Evolutionary conservation across 305 asterid species (phyloP).

Genomic region (Fraxinus dipetala): DNA sequence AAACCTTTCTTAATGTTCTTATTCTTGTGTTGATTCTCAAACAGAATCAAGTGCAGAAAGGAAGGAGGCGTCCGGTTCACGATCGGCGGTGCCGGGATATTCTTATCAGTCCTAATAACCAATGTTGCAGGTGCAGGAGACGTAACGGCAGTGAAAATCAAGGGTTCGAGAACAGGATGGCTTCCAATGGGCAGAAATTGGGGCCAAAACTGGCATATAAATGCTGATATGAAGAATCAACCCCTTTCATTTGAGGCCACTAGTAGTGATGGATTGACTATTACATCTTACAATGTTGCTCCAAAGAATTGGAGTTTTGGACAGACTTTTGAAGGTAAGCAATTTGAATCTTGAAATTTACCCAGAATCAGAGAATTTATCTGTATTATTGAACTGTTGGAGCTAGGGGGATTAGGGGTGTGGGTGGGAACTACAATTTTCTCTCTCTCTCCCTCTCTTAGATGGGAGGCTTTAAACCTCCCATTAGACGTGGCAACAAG

Average conservation of each 20-base stretch:
- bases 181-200: constrained; percentile 66
- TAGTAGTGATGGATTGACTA: constrained; percentile 44
- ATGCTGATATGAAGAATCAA: constrained; percentile 50
- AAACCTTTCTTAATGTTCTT: not conserved
- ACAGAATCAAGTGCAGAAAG: constrained; percentile 51
- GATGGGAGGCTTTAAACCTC: not conserved
- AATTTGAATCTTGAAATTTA: constrained; percentile 32
- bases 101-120: constrained; percentile 52
- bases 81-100: constrained; percentile 48
- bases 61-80: constrained; percentile 63
- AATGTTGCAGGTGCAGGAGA: constrained; percentile 69
- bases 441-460: not conserved
- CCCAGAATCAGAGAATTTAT: not conserved
- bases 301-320: constrained; percentile 61
- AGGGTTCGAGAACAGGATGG: constrained; percentile 72
- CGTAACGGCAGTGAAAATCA: constrained; percentile 53
- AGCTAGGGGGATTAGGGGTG: not conserved
- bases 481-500: not conserved
- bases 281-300: constrained; percentile 51
- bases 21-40: constrained; percentile 3
- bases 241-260: constrained; percentile 60
- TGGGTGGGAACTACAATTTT: not conserved
- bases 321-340: constrained; percentile 63
- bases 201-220: constrained; percentile 72
- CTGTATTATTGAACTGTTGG: not conserved